phyloP scores from a whole-genome alignment of 129 eudicot genomes.

The Helianthus annuus region DNA sequence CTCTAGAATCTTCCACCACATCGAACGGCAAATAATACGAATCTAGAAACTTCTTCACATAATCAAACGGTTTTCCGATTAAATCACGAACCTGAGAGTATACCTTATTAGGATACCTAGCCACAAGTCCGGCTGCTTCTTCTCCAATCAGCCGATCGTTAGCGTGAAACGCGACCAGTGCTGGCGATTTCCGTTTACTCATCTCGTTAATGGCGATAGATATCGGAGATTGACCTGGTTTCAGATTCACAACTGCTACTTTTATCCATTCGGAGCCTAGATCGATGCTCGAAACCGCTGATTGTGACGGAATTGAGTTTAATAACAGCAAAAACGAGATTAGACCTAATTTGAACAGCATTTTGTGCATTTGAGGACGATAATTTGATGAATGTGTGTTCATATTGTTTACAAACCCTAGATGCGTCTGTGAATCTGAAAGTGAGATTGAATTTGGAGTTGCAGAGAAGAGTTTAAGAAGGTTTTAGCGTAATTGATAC shows the following conservation, averaged over 20 bases:
- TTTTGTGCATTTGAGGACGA: constrained; percentile 16
- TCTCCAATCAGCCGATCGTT: constrained; percentile 82
- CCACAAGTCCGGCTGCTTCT: constrained; percentile 73
- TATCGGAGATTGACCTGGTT: constrained; percentile 90
- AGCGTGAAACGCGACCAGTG: constrained; percentile 68
- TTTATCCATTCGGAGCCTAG: constrained; percentile 93
- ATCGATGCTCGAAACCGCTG: constrained; percentile 96
- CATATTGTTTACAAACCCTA: constrained; percentile 24
- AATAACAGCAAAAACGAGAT: constrained; percentile 27
- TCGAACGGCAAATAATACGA: constrained; percentile 57
- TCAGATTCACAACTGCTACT: constrained; percentile 88
- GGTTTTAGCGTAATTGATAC: constrained; percentile 23
- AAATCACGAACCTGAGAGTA: constrained; percentile 63
- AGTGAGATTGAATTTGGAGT: constrained; percentile 18
- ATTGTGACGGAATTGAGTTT: constrained; percentile 38
- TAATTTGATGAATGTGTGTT: constrained; percentile 2
- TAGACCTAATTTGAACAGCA: constrained; percentile 34
- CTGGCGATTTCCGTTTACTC: constrained; percentile 94
- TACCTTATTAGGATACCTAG: constrained; percentile 83
- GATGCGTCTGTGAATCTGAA: constrained; percentile 18
- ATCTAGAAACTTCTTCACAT: constrained; percentile 31
- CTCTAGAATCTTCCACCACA: constrained; percentile 47
- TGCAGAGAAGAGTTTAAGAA: constrained; percentile 6
- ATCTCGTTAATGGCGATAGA: constrained; percentile 95
- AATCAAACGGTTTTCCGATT: constrained; percentile 50